Evolutionary conservation across 2,329 filamentous ascomycete species (phyloP).

Genomic region (Leptographium wingfieldii): DNA sequence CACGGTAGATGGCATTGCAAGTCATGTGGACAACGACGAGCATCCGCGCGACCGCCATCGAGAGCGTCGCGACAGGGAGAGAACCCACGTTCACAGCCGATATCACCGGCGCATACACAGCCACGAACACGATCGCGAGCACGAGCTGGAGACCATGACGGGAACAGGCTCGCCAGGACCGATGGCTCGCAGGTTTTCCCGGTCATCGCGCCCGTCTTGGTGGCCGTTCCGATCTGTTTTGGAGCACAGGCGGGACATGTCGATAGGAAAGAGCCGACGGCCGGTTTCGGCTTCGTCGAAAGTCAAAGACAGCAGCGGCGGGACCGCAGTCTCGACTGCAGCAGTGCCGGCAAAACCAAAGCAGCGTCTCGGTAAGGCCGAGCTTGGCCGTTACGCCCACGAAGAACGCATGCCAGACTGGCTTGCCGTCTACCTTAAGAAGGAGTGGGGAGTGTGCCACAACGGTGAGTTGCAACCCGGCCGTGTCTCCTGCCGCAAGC

Average conservation of each 20-base stretch:
- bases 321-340: not conserved
- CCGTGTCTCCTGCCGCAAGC: not conserved
- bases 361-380: conserved; percentile 32
- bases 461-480: conserved; percentile 26
- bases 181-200: not conserved
- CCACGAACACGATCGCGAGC: not conserved
- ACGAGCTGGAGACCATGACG: not conserved
- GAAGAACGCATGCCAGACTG: conserved; percentile 64
- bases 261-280: not conserved
- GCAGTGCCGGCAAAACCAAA: not conserved
- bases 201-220: not conserved
- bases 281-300: not conserved
- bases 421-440: conserved; percentile 50
- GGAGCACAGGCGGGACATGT: not conserved
- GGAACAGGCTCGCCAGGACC: not conserved
- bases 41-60: not conserved
- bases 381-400: conserved; percentile 59
- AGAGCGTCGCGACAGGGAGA: not conserved
- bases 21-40: no score
- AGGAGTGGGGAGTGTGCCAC: conserved; percentile 41
- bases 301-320: not conserved
- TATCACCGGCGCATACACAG: not conserved
- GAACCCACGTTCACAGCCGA: not conserved
- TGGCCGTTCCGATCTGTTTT: not conserved
- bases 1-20: not conserved